Evolutionary conservation across 768 basidiomycete genomes (phyloP), one percentile per base, ranked within the genome.

Genomic region (Rhodotorula kratochvilovae): DNA sequence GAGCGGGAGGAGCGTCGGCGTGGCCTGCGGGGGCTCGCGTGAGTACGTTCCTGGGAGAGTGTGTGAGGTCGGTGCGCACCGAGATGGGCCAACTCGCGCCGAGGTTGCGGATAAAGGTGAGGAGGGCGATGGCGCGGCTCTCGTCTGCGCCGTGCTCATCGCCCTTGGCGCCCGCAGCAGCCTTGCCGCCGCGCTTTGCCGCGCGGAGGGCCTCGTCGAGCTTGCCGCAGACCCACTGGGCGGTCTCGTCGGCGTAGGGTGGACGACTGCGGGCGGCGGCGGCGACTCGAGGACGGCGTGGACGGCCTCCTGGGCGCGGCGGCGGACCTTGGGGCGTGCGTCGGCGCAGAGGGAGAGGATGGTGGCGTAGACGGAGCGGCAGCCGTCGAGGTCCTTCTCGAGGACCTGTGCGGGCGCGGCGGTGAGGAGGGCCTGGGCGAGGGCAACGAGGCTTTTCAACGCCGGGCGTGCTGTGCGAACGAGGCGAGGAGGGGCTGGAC

Each of bases 321-420:
- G 93, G 66, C 96, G 87, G 63, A 99, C 92, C 82, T 98, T 97
- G 29, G 96, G 96, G 61, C 96, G 83, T 8, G 88, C 85, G 81
- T 99, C 96, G 55, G 92, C 83, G 75, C 87, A 88, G 58, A 96
- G 82, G 59, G 90, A 89, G 53, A 98, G 82, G 63, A 96, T 83
- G 48, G 90, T 88, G 55, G 89, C 88, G 83, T 93, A 97, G 5
- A 88, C 84, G 79, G 94, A 90, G 50, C 90, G 87, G 59, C 66
- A 90, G 84, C 53, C 80, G 25, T 57, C 39, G 66, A 62, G 35
- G 81, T 82, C 42, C 78, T 79, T 16, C 45, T 90, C 89, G 65
- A 96, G 82, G 39, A 42, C 36, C 0, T 87, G 82, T 36, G 86
- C 82, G 73, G 93, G 90, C 27, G 93, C 83, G n/a, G 87, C 82